These are phyloP conservation scores for Fallopia convolvulus DNA, from an alignment of 148 eudicot genomes.

Conservation along the genomic window DNA sequence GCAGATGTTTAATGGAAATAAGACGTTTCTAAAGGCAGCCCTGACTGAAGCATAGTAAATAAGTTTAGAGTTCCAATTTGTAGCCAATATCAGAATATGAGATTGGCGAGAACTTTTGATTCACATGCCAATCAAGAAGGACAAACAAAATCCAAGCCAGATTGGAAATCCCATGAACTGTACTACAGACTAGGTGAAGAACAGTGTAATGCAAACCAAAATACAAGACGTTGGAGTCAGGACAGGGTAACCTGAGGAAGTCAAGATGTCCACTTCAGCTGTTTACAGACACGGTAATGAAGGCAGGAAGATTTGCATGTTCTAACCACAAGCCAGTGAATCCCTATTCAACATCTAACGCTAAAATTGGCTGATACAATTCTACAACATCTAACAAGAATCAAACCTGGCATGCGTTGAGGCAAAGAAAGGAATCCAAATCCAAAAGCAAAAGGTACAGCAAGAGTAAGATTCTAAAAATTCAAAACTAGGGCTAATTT, in stretches of 20 bases:
- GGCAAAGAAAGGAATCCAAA: constrained; percentile 1
- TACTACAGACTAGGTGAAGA: not conserved
- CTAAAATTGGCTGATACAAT: not conserved
- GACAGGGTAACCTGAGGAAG: not conserved
- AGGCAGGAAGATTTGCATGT: not conserved
- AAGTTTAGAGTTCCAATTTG: not conserved
- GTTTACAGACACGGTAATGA: not conserved
- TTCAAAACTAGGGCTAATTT: not conserved
- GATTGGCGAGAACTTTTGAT: not conserved
- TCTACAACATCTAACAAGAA: not conserved
- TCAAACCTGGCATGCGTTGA: constrained; percentile 9
- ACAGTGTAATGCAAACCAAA: not conserved
- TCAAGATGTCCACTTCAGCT: constrained; percentile 3
- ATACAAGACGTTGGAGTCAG: not conserved
- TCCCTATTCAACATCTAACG: not conserved
- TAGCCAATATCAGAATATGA: not conserved
- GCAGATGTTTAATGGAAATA: not conserved
- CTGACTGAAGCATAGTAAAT: not conserved
- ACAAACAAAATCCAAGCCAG: not conserved
- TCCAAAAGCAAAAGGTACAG: constrained; percentile 2
- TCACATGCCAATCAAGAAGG: not conserved
- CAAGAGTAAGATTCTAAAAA: not conserved
- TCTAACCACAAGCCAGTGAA: not conserved
- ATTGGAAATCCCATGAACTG: not conserved
- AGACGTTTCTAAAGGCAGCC: not conserved